Conservation (phyloP, 1,284 basidiomycete species). For the Hymenochaete sp. region DNA sequence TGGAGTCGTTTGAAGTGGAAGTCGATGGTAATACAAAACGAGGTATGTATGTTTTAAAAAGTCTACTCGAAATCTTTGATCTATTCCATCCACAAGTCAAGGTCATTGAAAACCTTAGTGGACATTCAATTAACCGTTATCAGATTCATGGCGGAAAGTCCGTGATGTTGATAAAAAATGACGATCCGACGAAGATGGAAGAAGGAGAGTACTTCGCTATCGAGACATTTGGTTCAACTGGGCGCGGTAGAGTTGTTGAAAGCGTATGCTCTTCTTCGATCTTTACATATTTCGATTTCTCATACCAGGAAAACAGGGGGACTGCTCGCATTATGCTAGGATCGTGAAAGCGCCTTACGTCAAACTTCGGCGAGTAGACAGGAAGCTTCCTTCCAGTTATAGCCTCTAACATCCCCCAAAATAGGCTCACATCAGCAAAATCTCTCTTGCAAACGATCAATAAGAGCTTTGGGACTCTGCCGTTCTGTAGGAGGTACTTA, state of each 20-base stretch:
- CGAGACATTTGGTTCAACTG: conserved; percentile 97
- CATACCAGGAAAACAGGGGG: conserved; percentile 50
- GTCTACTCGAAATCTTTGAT: not conserved
- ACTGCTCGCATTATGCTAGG: conserved; percentile 89
- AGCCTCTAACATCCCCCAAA: conserved; percentile 2
- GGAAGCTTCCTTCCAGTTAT: conserved; percentile 16
- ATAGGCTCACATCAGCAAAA: conserved; percentile 78
- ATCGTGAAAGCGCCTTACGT: conserved; percentile 62
- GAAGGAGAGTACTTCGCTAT: conserved; percentile 99
- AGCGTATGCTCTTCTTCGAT: conserved; percentile 34
- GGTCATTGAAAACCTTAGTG: conserved; percentile 84
- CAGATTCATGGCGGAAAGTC: conserved; percentile 87
- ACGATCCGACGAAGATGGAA: conserved; percentile 94
- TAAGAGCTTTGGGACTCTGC: conserved; percentile 90
- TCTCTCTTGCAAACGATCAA: conserved; percentile 84
- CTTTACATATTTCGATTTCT: conserved; percentile 10
- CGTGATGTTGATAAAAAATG: conserved; percentile 83
- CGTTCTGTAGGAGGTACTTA: conserved; percentile 93
- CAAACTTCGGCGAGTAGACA: conserved; percentile 51
- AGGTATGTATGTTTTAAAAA: conserved; percentile 41
- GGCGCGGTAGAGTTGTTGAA: conserved; percentile 89
- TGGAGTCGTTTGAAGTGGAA: conserved; percentile 98
- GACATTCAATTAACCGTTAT: conserved; percentile 86
- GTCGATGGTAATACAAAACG: conserved; percentile 78
- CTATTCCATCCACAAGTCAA: conserved; percentile 53